phyloP scores from a whole-genome alignment of 2,329 filamentous ascomycete species.

The Cladosporium sp. region DNA sequence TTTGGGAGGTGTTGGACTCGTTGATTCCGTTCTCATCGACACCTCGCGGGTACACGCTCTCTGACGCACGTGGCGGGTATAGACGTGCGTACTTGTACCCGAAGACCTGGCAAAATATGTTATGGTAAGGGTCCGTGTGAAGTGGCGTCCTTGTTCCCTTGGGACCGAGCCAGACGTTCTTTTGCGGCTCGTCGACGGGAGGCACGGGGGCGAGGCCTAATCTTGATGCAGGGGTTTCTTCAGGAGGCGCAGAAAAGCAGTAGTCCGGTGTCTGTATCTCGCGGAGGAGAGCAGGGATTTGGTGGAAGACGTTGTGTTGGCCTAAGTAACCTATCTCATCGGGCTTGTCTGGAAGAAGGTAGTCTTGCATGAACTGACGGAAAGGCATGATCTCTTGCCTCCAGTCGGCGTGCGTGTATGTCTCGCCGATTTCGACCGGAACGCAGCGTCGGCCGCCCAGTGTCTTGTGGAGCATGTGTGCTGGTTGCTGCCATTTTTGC shows the following conservation, averaged over 20 bases:
- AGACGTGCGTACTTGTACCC: conserved; percentile 89
- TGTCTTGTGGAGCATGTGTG: conserved; percentile 69
- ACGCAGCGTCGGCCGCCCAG: conserved; percentile 74
- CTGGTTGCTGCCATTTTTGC: conserved; percentile 66
- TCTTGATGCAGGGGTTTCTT: conserved; percentile 31
- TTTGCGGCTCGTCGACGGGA: conserved; percentile 52
- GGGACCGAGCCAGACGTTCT: conserved; percentile 94
- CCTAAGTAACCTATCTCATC: conserved; percentile 70
- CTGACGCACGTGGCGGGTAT: conserved; percentile 64
- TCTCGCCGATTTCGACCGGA: conserved; percentile 74
- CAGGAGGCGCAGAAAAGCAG: conserved; percentile 67
- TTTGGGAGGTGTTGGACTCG: conserved; percentile 82
- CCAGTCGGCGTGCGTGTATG: conserved; percentile 83
- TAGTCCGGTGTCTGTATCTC: conserved; percentile 81
- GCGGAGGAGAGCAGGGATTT: conserved; percentile 69
- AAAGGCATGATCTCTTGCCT: conserved; percentile 77
- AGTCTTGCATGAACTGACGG: conserved; percentile 59
- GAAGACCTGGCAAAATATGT: conserved; percentile 83
- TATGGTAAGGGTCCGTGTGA: conserved; percentile 92
- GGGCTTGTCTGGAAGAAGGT: conserved; percentile 45
- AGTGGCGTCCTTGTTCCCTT: conserved; percentile 82
- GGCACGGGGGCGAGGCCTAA: conserved; percentile 16
- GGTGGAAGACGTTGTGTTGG: conserved; percentile 80
- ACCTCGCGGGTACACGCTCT: conserved; percentile 56
- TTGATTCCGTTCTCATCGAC: conserved; percentile 65